Evolutionary conservation across 495 filamentous ascomycete genomes (phyloP), one percentile per base, ranked within the genome.

Genomic region (Lasiosphaeria hispida): DNA sequence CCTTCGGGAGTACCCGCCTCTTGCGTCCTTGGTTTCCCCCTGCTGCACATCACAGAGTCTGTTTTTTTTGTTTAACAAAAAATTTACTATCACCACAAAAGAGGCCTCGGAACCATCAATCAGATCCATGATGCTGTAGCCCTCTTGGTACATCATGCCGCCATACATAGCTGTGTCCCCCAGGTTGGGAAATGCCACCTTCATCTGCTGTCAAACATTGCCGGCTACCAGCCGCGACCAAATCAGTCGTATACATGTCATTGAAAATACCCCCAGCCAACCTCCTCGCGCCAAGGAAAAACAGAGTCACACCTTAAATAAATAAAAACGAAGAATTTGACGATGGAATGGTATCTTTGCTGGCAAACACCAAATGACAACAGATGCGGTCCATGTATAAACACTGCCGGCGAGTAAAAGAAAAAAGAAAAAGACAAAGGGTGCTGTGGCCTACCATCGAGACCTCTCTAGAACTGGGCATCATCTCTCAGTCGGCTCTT

Each of bases 401-500:
- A 35, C 30, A 23, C 44, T n/a, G 38, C n/a, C 40, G 33, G 30
- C 35, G 50, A 60, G 48, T 48, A 35, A 40, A 59, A 57, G 8
- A 40, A 42, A 42, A 55, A 61, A 38, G 15, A 49, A 58, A 53
- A 44, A 42, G 3, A 55, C 13, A 61, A 30, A 55, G 13, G 17
- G 9, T 17, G 37, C n/a, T 36, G 10, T 14, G 14, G 18, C 3
- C 11, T 39, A 35, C 8, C 9, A 17, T 48, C 43, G n/a, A 7
- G 7, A 15, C 44, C 34, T 39, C 37, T 4, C 34, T 56, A 70
- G 18, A 64, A 69, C 43, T 66, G 69, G 7, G 68, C 67, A 62
- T 78, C 76, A 37, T 80, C 77, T 10, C 77, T 67, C 13, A 79
- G 48, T 5, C 74, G 75, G 49, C 77, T 77, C 64, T 72, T 78